Percentiles rank a stretch among this genome's conserved stretches.
These are phyloP conservation scores for Oehlia diaphana DNA, from an alignment of 192 early-diverging fungal genomes.

Conservation along the genomic window DNA sequence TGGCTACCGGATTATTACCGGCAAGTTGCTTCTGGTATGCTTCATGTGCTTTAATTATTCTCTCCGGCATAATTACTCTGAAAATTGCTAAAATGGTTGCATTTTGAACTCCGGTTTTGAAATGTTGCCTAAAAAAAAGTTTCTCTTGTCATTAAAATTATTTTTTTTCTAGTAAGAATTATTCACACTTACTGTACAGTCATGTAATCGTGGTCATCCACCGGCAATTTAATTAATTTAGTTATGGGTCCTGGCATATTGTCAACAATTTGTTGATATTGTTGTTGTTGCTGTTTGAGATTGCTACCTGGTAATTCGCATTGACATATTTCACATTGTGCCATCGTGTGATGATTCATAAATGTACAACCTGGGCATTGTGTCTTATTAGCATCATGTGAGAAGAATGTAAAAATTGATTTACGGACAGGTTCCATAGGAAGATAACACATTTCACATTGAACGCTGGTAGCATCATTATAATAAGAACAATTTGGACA, in stretches of 20 bases:
- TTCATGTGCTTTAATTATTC: constrained; percentile 20
- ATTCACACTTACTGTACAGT: not conserved
- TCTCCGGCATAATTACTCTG: not conserved
- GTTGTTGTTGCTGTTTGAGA: not conserved
- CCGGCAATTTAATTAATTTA: not conserved
- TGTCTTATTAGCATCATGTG: not conserved
- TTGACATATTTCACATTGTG: constrained; percentile 5
- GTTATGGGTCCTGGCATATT: not conserved
- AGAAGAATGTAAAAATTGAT: not conserved
- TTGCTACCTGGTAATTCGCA: not conserved
- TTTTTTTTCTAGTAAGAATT: too few species aligned
- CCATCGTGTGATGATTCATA: not conserved
- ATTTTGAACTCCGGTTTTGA: not conserved
- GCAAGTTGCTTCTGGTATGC: not conserved
- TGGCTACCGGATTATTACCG: too few species aligned
- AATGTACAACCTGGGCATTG: constrained; percentile 2
- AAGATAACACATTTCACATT: constrained; percentile 18
- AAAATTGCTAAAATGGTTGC: not conserved
- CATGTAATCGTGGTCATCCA: not conserved
- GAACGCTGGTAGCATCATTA: not conserved
- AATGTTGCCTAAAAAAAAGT: not conserved
- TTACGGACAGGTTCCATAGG: not conserved
- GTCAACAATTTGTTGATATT: not conserved
- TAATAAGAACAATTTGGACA: not conserved
- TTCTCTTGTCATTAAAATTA: not conserved